Conservation (phyloP, 352 stramenopile species). For the Phytophthora agathidicida region DNA sequence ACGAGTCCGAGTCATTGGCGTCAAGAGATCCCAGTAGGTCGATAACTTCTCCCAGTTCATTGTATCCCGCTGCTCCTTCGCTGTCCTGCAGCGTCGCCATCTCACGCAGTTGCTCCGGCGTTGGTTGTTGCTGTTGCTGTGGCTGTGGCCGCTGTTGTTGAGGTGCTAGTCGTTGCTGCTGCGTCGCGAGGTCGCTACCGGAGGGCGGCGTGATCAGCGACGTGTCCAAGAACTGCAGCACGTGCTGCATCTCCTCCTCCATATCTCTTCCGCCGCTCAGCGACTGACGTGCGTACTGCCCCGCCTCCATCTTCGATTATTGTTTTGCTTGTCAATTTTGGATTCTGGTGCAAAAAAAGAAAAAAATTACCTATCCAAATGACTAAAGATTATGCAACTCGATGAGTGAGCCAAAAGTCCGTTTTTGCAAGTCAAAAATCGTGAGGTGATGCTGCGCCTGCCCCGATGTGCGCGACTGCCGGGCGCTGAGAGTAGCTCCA, state of each 20-base stretch:
- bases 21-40: conserved; percentile 70
- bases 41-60: conserved; percentile 73
- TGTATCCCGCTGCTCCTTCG: conserved; percentile 50
- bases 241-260: conserved; percentile 63
- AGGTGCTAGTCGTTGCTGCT: conserved; percentile 15
- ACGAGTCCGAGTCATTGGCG: conserved; percentile 50
- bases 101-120: conserved; percentile 33
- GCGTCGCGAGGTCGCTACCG: conserved; percentile 25
- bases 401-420: background rate
- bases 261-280: conserved; percentile 24
- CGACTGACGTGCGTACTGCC: conserved; percentile 19
- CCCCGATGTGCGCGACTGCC: conserved; percentile 1
- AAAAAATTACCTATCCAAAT: background rate
- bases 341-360: conserved; percentile 23
- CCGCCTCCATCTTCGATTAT: conserved; percentile 20
- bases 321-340: too few species aligned
- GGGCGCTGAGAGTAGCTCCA: background rate
- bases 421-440: conserved; percentile 13
- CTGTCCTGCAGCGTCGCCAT: conserved; percentile 42
- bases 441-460: conserved; percentile 31
- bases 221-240: conserved; percentile 71
- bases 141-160: conserved; percentile 16
- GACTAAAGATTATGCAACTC: background rate
- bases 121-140: conserved; percentile 11
- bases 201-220: conserved; percentile 52